Evolutionary conservation across 139 green algal genomes (phyloP).

Genomic region (Picochlorum sp.): DNA sequence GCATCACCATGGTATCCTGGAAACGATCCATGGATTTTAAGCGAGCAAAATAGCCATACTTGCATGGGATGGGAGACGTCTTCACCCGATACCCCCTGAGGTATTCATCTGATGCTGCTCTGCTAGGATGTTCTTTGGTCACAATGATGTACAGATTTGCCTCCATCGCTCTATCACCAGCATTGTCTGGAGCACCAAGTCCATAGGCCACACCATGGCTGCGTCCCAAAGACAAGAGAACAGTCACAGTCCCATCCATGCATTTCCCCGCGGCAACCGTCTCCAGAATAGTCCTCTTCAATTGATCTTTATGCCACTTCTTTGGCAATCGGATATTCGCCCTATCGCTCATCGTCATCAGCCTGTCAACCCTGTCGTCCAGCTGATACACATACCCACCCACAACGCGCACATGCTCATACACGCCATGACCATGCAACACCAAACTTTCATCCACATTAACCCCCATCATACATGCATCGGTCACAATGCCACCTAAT

Average conservation of each 20-base stretch:
- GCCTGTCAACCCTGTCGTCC: conserved; percentile 46
- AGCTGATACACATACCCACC: conserved; percentile 74
- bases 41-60: conserved; percentile 31
- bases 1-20: conserved; percentile 37
- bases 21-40: conserved; percentile 65
- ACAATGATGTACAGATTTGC: conserved; percentile 55
- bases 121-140: conserved; percentile 27
- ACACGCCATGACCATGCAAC: conserved; percentile 74
- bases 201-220: no score
- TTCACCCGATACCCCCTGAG: conserved; percentile 40
- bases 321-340: conserved; percentile 43
- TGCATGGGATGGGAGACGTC: conserved; percentile 39
- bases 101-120: conserved; percentile 17
- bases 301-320: conserved; percentile 21
- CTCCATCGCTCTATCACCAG: not conserved
- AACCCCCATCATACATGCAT: conserved; percentile 67
- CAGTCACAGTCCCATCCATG: conserved; percentile 55
- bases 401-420: conserved; percentile 59
- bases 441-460: conserved; percentile 85
- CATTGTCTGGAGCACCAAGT: conserved; percentile 8
- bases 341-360: conserved; percentile 39
- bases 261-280: conserved; percentile 58
- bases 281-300: conserved; percentile 65
- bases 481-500: conserved; percentile 69
- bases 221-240: conserved; percentile 59